Base-by-base conservation (phyloP, 495 filamentous ascomycete genomes). In the Penicillium paradoxum region DNA sequence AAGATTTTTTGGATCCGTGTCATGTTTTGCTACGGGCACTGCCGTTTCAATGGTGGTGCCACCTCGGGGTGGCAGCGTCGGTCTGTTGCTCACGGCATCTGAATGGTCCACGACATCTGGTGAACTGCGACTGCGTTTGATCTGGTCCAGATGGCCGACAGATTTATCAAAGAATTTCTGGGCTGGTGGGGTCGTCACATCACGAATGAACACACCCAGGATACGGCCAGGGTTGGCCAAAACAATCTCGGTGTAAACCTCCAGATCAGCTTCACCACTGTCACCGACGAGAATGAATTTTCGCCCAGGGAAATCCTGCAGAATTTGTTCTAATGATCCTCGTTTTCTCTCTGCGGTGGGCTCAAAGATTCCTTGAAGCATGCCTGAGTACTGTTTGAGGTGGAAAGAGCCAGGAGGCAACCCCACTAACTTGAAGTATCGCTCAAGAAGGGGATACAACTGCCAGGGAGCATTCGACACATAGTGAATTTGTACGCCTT, bases 281-380 rank as follows among this genome's bases (percentile, higher is more conserved):
- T 98, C 93, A 4, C 93, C 93, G 29, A 96, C 85, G 0, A 99
- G 79, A 8, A 99, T 80, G 66, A 97, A 99, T 55, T 83, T 87
- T 39, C 95, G 77, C 42, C 91, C 78, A 0, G 93, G 93, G 63
- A 97, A 99, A 61, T 99, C 93, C 17, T 79, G 74, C 56, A 97
- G 71, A 30, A 99, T 87, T 55, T 80, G 85, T 55, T 96, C 91
- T 1, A 99, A 73, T 0, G 87, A 87, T 0, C 83, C 83, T 65
- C 89, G 92, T 73, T 99, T 99, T 38, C 91, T 75, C 69, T 97
- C 93, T 0, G 92, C 90, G 2, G 95, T 93, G 17, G 93, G 95
- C 69, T 99, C 93, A 57, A 99, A 97, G 37, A 99, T 96, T 0
- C 93, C 93, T 68, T 96, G 90, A 2, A 99, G 75, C 88, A 97